Evolutionary conservation across 179 eudicot genomes (phyloP).

Genomic region (Gypsophila paniculata): DNA sequence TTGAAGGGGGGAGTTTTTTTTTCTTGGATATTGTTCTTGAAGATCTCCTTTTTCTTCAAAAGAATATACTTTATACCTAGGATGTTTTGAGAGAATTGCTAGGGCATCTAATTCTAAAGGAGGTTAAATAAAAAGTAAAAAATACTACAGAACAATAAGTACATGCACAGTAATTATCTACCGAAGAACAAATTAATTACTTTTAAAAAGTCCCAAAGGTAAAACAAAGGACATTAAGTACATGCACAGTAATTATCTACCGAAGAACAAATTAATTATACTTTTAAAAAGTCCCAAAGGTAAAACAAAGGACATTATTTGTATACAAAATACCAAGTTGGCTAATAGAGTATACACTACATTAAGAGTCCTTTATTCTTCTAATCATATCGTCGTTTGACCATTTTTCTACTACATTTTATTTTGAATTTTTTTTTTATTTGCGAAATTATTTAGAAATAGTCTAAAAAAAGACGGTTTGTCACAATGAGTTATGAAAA

Average conservation of each 20-base stretch:
- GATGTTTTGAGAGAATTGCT: neutral
- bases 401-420: constrained; percentile 6
- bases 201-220: constrained; percentile 27
- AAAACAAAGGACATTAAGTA: constrained; percentile 25
- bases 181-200: constrained; percentile 15
- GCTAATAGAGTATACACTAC: neutral
- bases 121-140: constrained; percentile 5
- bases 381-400: constrained; percentile 30
- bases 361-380: constrained; percentile 19
- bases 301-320: constrained; percentile 27
- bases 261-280: constrained; percentile 14
- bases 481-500: no score
- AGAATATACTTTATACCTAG: neutral
- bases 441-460: no score
- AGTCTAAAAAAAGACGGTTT: no score
- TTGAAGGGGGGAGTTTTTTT: no score
- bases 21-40: no score
- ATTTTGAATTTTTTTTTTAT: neutral
- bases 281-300: constrained; percentile 28
- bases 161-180: constrained; percentile 19
- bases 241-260: constrained; percentile 19
- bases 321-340: constrained; percentile 20
- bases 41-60: neutral
- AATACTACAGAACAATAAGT: constrained; percentile 4
- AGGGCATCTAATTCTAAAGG: neutral